Evolutionary conservation across 331 rosid species (phyloP).

Genomic region (Acacia concinna): DNA sequence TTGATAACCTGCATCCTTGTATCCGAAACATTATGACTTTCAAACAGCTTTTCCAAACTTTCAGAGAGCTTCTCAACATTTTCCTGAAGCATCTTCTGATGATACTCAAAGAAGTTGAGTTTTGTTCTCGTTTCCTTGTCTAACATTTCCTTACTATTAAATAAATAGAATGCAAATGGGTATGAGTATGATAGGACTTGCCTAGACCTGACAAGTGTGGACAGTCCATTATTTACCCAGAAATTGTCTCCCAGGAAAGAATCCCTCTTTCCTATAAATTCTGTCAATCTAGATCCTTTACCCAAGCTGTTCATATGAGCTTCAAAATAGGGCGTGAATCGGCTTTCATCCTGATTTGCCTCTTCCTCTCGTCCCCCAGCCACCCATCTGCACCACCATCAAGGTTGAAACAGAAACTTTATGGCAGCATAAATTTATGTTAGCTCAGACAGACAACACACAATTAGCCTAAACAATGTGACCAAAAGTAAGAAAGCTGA

Average conservation of each 20-base stretch:
- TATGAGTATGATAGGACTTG: slow-evolving; percentile 93
- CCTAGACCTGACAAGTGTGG: slow-evolving; percentile 91
- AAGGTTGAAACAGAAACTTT: neutral
- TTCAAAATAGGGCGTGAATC: slow-evolving; percentile 86
- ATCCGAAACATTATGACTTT: slow-evolving; percentile 64
- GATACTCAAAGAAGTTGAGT: slow-evolving; percentile 87
- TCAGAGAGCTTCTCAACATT: slow-evolving; percentile 88
- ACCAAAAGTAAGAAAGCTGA: neutral
- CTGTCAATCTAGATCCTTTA: slow-evolving; percentile 83
- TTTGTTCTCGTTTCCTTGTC: slow-evolving; percentile 66
- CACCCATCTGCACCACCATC: slow-evolving; percentile 56
- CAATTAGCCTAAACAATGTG: neutral
- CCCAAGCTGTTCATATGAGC: slow-evolving; percentile 85
- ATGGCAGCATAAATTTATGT: neutral
- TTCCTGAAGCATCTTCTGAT: slow-evolving; percentile 88
- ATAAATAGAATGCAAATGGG: slow-evolving; percentile 96
- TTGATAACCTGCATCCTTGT: slow-evolving; percentile 63
- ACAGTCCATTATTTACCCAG: slow-evolving; percentile 85
- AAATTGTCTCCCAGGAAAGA: slow-evolving; percentile 62
- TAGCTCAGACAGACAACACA: neutral
- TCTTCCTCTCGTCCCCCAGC: slow-evolving; percentile 76
- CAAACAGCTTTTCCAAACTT: slow-evolving; percentile 76
- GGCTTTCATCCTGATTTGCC: slow-evolving; percentile 68
- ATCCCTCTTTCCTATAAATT: slow-evolving; percentile 63
- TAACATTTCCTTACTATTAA: slow-evolving; percentile 80